Base-by-base conservation (phyloP, 352 stramenopile species). In the Globisporangium parvum region DNA sequence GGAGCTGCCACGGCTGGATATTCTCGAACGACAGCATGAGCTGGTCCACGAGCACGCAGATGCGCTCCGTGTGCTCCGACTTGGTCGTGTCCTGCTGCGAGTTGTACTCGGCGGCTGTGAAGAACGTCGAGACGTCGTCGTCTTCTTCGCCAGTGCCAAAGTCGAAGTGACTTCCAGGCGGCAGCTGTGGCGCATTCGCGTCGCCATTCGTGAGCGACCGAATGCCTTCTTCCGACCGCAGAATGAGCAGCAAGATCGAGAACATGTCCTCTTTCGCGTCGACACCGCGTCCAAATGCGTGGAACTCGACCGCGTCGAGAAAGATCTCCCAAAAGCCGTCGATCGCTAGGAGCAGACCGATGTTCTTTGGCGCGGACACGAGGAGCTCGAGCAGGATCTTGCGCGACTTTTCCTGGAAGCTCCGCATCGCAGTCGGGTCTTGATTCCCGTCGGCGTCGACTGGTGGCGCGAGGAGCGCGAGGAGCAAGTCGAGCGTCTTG, bases 1-100 rank as follows among this genome's bases (percentile, higher is more conserved):
- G 81, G 18, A 90, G 80, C 47, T 86, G 75, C 77, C 77, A 89
- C 21, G 77, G 74, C 59, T 89, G 81, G n/a, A 87, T 85, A 18
- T 83, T 81, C 50, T 88, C 77, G 31, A 81, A 80, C 8, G 73
- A 75, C 24, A 87, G 67, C 53, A 91, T 83, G 23, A 90, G 69
- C 53, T 71, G 66, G 55, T 89, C 79, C 9, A 91, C 53, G 15
- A 86, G 55, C 3, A 75, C 75, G 59, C 77, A 88, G 6, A 91
- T 71, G 8, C 75, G 68, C 51, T 78, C 67, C 2, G 67, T 70
- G 21, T 77, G 58, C 35, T 68, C 73, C 26, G 59, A 66, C 31
- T 70, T 74, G 18, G 26, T 52, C 6, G 37, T 62, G 1, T 75
- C 59, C 15, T 47, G 71, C 53, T 77, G 70, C 18, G 69, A 81